Conservation (phyloP, 23 red algal species). For the Cyanidioschyzon merolae region DNA sequence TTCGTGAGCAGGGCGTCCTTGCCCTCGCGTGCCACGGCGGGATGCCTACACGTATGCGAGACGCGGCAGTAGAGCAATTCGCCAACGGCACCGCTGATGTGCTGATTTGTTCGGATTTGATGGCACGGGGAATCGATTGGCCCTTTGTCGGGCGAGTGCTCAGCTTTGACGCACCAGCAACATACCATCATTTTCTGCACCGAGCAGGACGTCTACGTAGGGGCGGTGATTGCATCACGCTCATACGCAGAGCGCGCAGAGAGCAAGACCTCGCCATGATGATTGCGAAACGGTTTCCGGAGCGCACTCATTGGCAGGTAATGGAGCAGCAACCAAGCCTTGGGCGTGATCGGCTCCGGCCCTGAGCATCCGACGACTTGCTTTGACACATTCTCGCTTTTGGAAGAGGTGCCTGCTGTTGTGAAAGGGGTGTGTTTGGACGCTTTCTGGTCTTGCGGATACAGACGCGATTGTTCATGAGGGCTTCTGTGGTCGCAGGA, state of each 20-base stretch:
- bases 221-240: background rate
- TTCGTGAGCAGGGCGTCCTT: slow-evolving; percentile 15
- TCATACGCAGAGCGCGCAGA: background rate
- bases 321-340: too few relatives aligned
- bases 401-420: too few relatives aligned
- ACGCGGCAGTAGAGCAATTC: background rate
- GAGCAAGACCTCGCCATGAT: background rate
- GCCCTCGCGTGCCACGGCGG: slow-evolving; percentile 18
- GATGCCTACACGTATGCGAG: background rate
- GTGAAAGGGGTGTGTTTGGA: too few relatives aligned
- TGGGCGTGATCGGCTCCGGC: too few relatives aligned
- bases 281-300: background rate
- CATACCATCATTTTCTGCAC: slow-evolving; percentile 10
- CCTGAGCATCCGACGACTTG: too few relatives aligned
- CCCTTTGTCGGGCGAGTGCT: slow-evolving; percentile 11
- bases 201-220: slow-evolving; percentile 19
- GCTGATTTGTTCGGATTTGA: slow-evolving; percentile 24
- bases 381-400: too few relatives aligned
- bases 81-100: background rate
- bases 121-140: slow-evolving; percentile 20
- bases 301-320: too few relatives aligned
- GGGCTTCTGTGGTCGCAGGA: too few relatives aligned
- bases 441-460: too few relatives aligned
- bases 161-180: slow-evolving; percentile 17
- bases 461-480: too few relatives aligned